phyloP scores from a whole-genome alignment of 129 eudicot genomes.

The Scalesia atractyloides region DNA sequence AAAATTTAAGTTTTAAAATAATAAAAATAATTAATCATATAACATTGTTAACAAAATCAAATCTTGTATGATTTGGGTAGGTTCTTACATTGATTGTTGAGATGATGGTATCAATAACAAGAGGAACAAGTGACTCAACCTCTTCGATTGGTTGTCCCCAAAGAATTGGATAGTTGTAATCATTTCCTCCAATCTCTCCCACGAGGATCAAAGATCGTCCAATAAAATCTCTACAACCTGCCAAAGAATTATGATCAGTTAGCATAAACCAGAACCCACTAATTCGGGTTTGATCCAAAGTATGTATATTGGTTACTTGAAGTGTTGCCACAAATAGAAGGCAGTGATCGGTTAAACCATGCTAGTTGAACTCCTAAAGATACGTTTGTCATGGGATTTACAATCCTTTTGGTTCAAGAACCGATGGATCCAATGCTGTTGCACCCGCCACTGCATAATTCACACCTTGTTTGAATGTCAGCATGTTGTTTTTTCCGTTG shows the following conservation, averaged over 20 bases:
- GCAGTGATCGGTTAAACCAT: slow-evolving; percentile 43
- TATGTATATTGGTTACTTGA: slow-evolving; percentile 24
- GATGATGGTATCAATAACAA: slow-evolving; percentile 38
- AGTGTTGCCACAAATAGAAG: slow-evolving; percentile 24
- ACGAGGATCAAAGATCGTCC: slow-evolving; percentile 46
- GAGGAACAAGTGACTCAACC: slow-evolving; percentile 18
- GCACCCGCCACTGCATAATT: slow-evolving; percentile 47
- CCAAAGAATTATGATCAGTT: background rate
- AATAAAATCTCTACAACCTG: slow-evolving; percentile 46
- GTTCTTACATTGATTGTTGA: slow-evolving; percentile 15
- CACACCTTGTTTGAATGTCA: slow-evolving; percentile 24
- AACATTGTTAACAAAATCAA: background rate
- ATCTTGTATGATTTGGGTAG: background rate
- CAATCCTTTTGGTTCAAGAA: slow-evolving; percentile 26
- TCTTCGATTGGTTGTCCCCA: slow-evolving; percentile 32
- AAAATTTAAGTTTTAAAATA: background rate
- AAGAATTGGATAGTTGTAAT: slow-evolving; percentile 49
- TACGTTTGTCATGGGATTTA: slow-evolving; percentile 24
- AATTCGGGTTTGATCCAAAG: background rate
- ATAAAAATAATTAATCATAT: background rate
- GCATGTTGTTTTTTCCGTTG: background rate
- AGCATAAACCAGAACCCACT: background rate
- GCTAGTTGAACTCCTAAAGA: slow-evolving; percentile 42
- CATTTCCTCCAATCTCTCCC: slow-evolving; percentile 85
- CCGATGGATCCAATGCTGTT: slow-evolving; percentile 27